Evolutionary conservation across 106 monocot species (phyloP), one percentile per base, ranked within the genome.

Genomic region (Gastrodia elata): DNA sequence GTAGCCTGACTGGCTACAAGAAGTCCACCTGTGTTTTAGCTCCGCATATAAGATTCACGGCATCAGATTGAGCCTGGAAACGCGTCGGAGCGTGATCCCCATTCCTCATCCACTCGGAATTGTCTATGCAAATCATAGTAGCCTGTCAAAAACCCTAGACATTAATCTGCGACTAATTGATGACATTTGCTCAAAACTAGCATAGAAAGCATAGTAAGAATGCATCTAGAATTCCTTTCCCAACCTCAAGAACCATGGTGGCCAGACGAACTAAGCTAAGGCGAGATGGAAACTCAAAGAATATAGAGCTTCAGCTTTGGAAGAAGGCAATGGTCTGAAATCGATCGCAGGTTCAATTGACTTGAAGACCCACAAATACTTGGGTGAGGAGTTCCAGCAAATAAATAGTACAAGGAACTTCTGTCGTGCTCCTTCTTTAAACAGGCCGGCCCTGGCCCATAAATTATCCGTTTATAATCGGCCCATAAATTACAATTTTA

Each of bases 71-170:
- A 58, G 96, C 92, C 74, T 92, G 96, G 80, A 92, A 90, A 11
- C 96, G 85, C 22, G 59, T 79, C 35, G 96, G 96, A 14, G 84
- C 55, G 74, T 97, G 92, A 46, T 97, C 96, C 3, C 96, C 96
- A 65, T 96, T 96, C 74, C 96, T 68, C 86, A 86, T 96, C 96
- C 96, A 97, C 82, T 97, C 96, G 36, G 96, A 92, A 48, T 97
- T 97, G 82, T 97, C 96, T 65, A 96, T 84, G 74, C 92, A 92
- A 75, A 96, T 96, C 96, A 96, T 90, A 14, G 96, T 96, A 24
- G 96, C 92, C 96, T 96, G 86, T 40, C 68, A 32, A 44, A 48
- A 65, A 26, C 16, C 55, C 35, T 44, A 44, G 39, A 0, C 22
- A 18, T 68, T 3, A 39, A 39, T 20, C n/a, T 44, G 39, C 20